Base-by-base conservation (phyloP, 352 stramenopile species). In the Phytophthora hibernalis region DNA sequence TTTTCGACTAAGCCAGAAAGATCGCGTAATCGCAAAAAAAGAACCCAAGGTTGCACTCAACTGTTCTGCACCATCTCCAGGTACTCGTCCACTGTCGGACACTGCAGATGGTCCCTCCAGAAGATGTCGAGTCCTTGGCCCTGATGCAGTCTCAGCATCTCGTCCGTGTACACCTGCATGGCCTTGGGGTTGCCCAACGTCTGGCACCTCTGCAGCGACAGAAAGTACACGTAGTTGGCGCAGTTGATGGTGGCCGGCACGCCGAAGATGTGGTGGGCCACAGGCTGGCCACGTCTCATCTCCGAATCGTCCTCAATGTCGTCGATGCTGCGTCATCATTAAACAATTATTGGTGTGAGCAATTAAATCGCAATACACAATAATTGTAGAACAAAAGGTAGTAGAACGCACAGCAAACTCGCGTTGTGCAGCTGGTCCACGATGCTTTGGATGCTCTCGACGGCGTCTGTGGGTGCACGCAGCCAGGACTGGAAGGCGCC, bases 301-400 rank as follows among this genome's bases (percentile, higher is more conserved):
- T 98, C 97, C 40, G 91, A 98, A 74, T 97, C 97, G 78, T 99
- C 97, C 78, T 99, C 97, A 77, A 99, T 99, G 70, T 99, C 97
- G 76, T 99, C 97, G 51, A 99, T 96, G 2, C 83, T 90, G 55
- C 31, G n/a, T 45, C 21, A 54, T 26, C 9, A 8, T 37, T 31
- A 18, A 33, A 43, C 20, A 35, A 50, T 49, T 55, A 31, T 55
- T 55, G 48, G n/a, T 13, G 18, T 37, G 31, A 37, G 7, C 8
- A 37, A 37, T 37, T 10, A 37, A 44, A 12, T 45, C 20, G 13
- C 13, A 38, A n/a, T 2, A 2, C 11, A 42, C 16, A 43, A 44
- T 31, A 60, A 55, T 56, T 43, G 48, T 30, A 48, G 16, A 47
- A 54, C 5, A 49, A 42, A 48, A 18, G 33, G 12, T 26, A 37